Evolutionary conservation across 306 rosid species (phyloP).

Genomic region (Fagus sylvatica): DNA sequence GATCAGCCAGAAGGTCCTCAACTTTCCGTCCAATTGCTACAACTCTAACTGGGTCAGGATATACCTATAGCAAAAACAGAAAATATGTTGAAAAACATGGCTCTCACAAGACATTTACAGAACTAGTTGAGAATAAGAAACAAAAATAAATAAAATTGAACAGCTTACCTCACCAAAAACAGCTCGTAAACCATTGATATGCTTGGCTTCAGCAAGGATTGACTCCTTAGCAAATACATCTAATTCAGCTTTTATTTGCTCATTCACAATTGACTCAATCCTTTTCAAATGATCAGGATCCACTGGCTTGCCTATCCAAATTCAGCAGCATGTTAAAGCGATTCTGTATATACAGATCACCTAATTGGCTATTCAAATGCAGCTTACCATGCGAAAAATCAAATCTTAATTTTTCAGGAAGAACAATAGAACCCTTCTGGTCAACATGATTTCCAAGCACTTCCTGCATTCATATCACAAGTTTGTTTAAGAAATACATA

Average conservation of each 20-base stretch:
- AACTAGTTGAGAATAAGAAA: conserved; percentile 2
- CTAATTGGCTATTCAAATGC: conserved; percentile 17
- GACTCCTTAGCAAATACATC: conserved; percentile 78
- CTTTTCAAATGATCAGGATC: conserved; percentile 69
- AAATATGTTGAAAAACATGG: conserved; percentile 10
- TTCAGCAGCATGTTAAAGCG: conserved; percentile 27
- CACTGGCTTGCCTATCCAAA: conserved; percentile 80
- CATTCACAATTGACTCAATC: conserved; percentile 84
- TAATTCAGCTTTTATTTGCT: conserved; percentile 79
- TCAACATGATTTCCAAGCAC: conserved; percentile 89
- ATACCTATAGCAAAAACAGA: conserved; percentile 59
- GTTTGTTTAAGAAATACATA: conserved; percentile 25
- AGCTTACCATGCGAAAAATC: conserved; percentile 94
- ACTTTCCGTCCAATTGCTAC: conserved; percentile 78
- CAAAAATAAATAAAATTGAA: conserved; percentile 10
- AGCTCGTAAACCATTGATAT: conserved; percentile 86
- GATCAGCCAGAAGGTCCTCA: conserved; percentile 85
- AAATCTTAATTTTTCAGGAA: conserved; percentile 93
- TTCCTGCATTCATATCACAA: conserved; percentile 55
- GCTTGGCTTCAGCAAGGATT: conserved; percentile 71
- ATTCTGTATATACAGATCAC: conserved; percentile 8
- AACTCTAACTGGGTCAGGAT: conserved; percentile 97
- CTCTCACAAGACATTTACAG: conserved; percentile 11
- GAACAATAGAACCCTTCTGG: conserved; percentile 97
- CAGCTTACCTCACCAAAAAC: conserved; percentile 93